phyloP scores from a whole-genome alignment of 192 early-diverging fungal genomes.

The Backusella macrospora region DNA sequence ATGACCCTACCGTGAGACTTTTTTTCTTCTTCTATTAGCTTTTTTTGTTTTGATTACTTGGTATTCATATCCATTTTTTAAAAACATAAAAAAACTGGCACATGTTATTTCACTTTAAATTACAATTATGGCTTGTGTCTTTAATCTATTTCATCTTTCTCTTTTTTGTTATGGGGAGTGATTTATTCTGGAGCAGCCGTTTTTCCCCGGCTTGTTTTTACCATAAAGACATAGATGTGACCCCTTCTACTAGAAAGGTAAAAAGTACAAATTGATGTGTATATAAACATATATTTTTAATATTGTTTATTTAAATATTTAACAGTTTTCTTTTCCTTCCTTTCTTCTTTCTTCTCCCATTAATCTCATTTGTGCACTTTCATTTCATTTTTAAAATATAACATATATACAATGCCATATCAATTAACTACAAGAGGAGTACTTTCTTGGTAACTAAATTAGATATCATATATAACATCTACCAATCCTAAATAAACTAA shows the following conservation, averaged over 20 bases:
- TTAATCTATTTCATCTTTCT: not conserved
- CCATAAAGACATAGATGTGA: not conserved
- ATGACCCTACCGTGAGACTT: conserved; percentile 13
- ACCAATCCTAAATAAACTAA: too few species aligned
- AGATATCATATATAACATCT: too few species aligned
- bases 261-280: conserved; percentile 7
- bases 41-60: not conserved
- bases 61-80: not conserved
- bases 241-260: not conserved
- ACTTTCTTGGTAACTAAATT: not conserved
- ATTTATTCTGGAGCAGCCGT: conserved; percentile 15
- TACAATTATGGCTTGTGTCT: too few species aligned
- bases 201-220: conserved; percentile 5
- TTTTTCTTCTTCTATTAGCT: not conserved
- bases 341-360: not conserved
- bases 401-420: not conserved
- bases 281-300: not conserved
- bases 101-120: not conserved
- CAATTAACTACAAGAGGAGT: conserved; percentile 9
- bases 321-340: not conserved
- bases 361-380: not conserved
- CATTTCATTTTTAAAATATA: not conserved
- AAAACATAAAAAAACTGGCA: not conserved
- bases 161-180: not conserved
- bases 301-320: not conserved